Percentiles rank a stretch among this genome's conserved stretches.
Conservation (phyloP, 2,329 filamentous ascomycete species). For the Xylariaceae sp. region DNA sequence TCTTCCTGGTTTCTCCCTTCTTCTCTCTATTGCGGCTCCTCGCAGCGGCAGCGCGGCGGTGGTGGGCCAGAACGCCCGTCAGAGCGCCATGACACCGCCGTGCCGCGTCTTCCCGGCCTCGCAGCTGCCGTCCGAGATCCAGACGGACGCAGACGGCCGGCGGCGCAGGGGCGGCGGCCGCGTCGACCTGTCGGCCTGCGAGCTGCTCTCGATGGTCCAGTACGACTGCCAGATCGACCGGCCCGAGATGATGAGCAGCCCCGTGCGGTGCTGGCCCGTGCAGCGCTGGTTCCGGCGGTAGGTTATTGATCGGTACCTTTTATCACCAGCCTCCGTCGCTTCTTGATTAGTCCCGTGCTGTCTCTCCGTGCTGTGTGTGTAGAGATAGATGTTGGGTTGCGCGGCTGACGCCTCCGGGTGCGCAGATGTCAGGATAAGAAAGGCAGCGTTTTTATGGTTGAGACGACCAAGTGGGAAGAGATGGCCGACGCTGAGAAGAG, state of each 20-base stretch:
- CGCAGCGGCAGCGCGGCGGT: too few species aligned
- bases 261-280: constrained; percentile 49
- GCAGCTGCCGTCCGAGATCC: constrained; percentile 42
- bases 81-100: constrained; percentile 59
- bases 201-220: constrained; percentile 51
- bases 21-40: too few species aligned
- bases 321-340: too few species aligned
- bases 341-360: too few species aligned
- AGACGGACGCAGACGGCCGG: constrained; percentile 41
- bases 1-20: too few species aligned
- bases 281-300: constrained; percentile 54
- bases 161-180: constrained; percentile 44
- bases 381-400: too few species aligned
- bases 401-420: too few species aligned
- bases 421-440: constrained; percentile 52
- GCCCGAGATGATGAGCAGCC: constrained; percentile 36
- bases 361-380: too few species aligned
- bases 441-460: constrained; percentile 50
- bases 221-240: constrained; percentile 50
- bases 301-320: too few species aligned
- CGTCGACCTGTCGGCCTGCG: constrained; percentile 47
- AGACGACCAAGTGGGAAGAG: constrained; percentile 58
- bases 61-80: too few species aligned
- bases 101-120: constrained; percentile 46
- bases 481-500: constrained; percentile 7